Evolutionary conservation across 768 basidiomycete genomes (phyloP), one percentile per base, ranked within the genome.

Genomic region (Megacollybia marginata): DNA sequence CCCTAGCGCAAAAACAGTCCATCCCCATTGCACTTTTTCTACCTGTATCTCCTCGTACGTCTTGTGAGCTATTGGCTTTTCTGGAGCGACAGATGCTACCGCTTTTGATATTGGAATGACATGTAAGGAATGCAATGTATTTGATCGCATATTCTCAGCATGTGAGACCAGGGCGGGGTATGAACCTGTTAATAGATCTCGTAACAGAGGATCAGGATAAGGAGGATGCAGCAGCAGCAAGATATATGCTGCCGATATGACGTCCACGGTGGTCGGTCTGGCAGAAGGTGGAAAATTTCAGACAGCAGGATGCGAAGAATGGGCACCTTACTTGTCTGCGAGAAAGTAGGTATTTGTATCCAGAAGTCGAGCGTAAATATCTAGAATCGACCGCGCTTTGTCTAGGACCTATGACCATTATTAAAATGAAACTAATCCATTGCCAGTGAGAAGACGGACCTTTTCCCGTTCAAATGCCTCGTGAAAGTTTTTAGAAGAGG

Each of bases 181-280:
- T 4, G 75, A 73, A 6, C 76, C 74, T 2, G 57, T 58, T 9
- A 89, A 60, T 3, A 85, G 71, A 52, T 71, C 68, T 57, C 75
- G 71, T 8, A 91, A 53, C 13, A 80, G 60, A 2, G 78, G 65
- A 54, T 88, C 80, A 1, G 85, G 81, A 49, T 82, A 83, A 34
- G 79, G 75, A 5, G 82, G 76, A 42, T 74, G 64, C 4, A 72
- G 52, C 4, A 90, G 65, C 32, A 88, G 68, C 32, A 88, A 71
- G 23, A 84, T 68, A 53, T 88, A 84, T 6, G 87, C 76, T 15
- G 88, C 84, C 16, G 90, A 65, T 34, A 79, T 60, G 19, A 85
- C 61, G 53, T 92, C 89, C 15, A 89, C 62, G 5, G 75, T 72
- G 1, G 83, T 79, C 11, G 75, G 74, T 43, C 88, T 91, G 48